Base-by-base conservation (phyloP, 768 basidiomycete genomes). In the Strobilomyces echinocephalus region DNA sequence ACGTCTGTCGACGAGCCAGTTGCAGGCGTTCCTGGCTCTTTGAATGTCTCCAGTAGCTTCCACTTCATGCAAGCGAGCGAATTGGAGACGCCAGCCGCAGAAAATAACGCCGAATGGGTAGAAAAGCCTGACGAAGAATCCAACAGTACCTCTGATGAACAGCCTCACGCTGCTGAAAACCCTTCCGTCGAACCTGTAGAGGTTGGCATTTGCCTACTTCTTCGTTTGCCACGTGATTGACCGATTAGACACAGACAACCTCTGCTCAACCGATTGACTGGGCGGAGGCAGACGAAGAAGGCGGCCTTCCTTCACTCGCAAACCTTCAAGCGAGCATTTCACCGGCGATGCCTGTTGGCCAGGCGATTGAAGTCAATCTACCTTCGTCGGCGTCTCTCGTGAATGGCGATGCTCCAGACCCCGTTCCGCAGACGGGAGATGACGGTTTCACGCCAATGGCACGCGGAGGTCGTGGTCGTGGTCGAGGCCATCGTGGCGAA, bases 61-160 rank as follows among this genome's bases (percentile, higher is more conserved):
- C 81, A 80, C 62, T 92, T 91, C 69, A 86, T 92, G 73, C 84
- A 89, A 68, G 85, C 79, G 53, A 90, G 88, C 66, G 89, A 91
- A 61, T 74, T 91, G 34, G 88, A 88, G 56, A 65, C 75, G 0
- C 44, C 76, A 20, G 61, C 75, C 11, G 78, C 81, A 33, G 82
- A 84, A 52, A 74, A 80, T 20, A 74, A 64, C 28, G 74, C 73
- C 8, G 83, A 84, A 62, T 83, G 79, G 78, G 78, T 80, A 10
- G 79, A 84, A 61, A 74, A 74, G 31, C 59, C 76, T 18, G 78
- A 79, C 15, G 70, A 63, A 46, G 70, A 60, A 48, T 26, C 42
- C 42, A 60, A 54, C 16, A 54, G 33, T 31, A 18, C 20, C 39
- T 20, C 58, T 20, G 60, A 63, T 40, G 66, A 64, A 44, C 56